Evolutionary conservation across 2,329 filamentous ascomycete species (phyloP), one percentile per base, ranked within the genome.

Genomic region (Setomelanomma holmii): DNA sequence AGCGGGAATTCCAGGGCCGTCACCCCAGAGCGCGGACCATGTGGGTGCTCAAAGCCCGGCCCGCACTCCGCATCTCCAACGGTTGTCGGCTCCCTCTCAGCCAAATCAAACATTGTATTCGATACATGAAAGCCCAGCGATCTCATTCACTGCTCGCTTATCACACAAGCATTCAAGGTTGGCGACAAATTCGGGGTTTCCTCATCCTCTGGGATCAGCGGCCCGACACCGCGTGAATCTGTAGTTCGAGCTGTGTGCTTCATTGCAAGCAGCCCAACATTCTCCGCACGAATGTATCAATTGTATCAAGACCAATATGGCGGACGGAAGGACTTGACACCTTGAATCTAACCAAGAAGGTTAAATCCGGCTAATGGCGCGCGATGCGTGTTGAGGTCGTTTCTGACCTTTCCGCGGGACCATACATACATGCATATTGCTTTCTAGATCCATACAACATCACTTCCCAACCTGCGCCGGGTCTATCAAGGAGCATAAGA

Each of bases 361-460:
- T 20, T 21, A 40, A 14, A 60, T 54, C 50, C 55, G 57, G 49
- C 57, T 58, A 51, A 58, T 47, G 47, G 45, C 45, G 27, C 12
- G 14, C 36, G 50, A 20, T 30, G 39, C 40, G 16, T 24, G 12
- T 23, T 45, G 44, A 53, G 45, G 51, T 56, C 50, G 39, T 42
- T 40, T 40, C 48, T 43, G 48, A 41, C 36, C 38, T 50, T 34
- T 16, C 23, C 19, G 27, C 27, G 27, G 27, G 27, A 30, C 27
- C 27, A 30, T 30, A 30, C n/a, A n/a, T n/a, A n/a, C n/a, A n/a
- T n/a, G n/a, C n/a, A n/a, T 30, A 30, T 30, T 30, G 27, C 27
- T 30, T 10, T 30, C 36, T 40, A 40, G 36, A 33, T 40, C 17
- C 38, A 34, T 19, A 40, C 14, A 34, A 14, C 36, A 45, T 10